Percentiles rank a stretch among this genome's conserved stretches.
Evolutionary conservation across 768 basidiomycete genomes (phyloP).

Genomic region (Suillus lakei): DNA sequence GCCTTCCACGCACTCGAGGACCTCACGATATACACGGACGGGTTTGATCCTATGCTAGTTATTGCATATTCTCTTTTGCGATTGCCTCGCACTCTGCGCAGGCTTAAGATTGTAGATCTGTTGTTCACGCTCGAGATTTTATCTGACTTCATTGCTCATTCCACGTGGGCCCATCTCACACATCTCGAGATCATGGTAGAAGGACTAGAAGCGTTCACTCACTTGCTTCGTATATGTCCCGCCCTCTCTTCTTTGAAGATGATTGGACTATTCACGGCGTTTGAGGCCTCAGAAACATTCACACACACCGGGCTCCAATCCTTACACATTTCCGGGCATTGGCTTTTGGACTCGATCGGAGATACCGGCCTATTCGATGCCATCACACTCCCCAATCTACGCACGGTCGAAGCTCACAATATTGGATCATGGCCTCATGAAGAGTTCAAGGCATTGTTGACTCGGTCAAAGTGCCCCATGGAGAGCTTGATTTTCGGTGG

Average conservation of each 20-base stretch:
- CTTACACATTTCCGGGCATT: too few relatives aligned
- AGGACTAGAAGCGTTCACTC: not conserved
- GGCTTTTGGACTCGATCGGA: not conserved
- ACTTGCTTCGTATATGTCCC: not conserved
- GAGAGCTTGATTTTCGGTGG: too few relatives aligned
- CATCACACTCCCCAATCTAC: slow-evolving; percentile 19
- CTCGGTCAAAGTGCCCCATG: slow-evolving; percentile 23
- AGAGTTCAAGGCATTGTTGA: slow-evolving; percentile 20
- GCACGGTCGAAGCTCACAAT: slow-evolving; percentile 15
- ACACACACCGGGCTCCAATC: too few relatives aligned
- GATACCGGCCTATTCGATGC: slow-evolving; percentile 10
- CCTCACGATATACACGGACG: slow-evolving; percentile 25
- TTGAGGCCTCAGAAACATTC: too few relatives aligned
- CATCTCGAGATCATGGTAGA: slow-evolving; percentile 13
- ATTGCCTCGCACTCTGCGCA: slow-evolving; percentile 13
- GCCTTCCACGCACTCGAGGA: slow-evolving; percentile 22
- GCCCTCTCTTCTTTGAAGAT: not conserved
- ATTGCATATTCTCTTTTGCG: too few relatives aligned
- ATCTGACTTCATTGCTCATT: slow-evolving; percentile 21
- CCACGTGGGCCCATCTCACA: too few relatives aligned
- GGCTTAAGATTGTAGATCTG: slow-evolving; percentile 13
- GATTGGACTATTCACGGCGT: too few relatives aligned
- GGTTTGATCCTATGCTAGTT: too few relatives aligned
- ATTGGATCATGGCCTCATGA: slow-evolving; percentile 17
- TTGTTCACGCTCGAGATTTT: slow-evolving; percentile 6